These are phyloP conservation scores for Guadua angustifolia DNA, from an alignment of 176 grass and related monocot species.

Conservation along the genomic window DNA sequence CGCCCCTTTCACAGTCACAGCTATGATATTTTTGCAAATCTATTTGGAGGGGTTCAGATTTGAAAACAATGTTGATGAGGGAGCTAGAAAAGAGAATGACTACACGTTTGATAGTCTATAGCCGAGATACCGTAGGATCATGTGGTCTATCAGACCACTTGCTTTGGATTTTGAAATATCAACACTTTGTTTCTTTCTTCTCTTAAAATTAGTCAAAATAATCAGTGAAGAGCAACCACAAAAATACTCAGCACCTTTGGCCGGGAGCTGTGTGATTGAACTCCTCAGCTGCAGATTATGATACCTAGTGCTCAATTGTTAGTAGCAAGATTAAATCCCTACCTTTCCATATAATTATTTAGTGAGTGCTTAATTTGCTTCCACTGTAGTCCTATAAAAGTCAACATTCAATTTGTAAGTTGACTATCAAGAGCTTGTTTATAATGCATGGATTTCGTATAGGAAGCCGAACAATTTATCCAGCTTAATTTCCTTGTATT, in stretches of 20 bases:
- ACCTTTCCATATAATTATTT: neutral
- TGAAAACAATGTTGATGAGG: no score
- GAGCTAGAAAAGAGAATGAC: no score
- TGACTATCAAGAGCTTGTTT: neutral
- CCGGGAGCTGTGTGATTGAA: neutral
- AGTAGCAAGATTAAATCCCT: neutral
- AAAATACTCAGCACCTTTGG: neutral
- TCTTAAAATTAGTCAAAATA: constrained; percentile 2
- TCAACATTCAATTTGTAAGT: no score
- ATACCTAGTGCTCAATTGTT: neutral
- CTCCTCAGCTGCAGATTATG: neutral
- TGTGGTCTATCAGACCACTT: neutral
- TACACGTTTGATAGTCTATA: neutral
- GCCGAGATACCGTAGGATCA: constrained; percentile 2
- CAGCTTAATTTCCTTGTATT: neutral
- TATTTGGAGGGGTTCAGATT: no score
- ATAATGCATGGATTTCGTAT: neutral
- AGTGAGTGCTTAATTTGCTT: neutral
- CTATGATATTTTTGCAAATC: no score
- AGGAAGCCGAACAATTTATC: neutral
- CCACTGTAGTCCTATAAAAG: no score
- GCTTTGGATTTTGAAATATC: neutral
- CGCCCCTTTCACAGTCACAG: rapidly evolving
- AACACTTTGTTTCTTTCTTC: neutral
- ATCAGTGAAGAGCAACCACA: neutral